phyloP scores from a whole-genome alignment of 257 asterid genomes.

The Solanum tacnaense region DNA sequence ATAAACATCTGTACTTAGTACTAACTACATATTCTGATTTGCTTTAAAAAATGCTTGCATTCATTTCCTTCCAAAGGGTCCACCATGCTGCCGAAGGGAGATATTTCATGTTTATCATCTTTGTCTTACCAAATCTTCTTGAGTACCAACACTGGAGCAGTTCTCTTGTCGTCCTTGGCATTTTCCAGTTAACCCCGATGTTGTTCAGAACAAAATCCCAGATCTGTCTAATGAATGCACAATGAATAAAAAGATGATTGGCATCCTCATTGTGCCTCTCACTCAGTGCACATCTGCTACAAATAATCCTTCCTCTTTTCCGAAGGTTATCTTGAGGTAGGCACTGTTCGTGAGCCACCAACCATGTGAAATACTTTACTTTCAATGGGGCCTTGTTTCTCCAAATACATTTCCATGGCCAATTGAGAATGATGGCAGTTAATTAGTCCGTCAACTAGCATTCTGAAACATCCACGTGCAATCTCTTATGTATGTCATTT shows the following conservation, averaged over 20 bases:
- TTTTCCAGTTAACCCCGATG: neutral
- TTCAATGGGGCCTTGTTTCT: neutral
- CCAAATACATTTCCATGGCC: neutral
- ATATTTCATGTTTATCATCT: neutral
- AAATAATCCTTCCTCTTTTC: neutral
- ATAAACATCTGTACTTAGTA: neutral
- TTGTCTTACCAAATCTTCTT: neutral
- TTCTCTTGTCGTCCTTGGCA: neutral
- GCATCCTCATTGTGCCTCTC: neutral
- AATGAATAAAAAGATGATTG: neutral
- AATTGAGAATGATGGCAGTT: neutral
- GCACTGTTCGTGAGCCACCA: neutral
- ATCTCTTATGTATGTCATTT: neutral
- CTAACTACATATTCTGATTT: neutral
- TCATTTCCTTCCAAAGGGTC: neutral
- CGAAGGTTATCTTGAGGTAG: neutral
- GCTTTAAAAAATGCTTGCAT: neutral
- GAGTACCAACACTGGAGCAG: neutral
- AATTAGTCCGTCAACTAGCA: neutral
- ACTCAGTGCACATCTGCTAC: neutral
- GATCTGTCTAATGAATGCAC: neutral
- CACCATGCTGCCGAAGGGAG: neutral
- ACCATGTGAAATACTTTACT: neutral
- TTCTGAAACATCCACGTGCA: neutral
- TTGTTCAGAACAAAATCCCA: neutral